phyloP scores from a whole-genome alignment of 495 filamentous ascomycete genomes.

The Pseudomonodictys pantanalensis region DNA sequence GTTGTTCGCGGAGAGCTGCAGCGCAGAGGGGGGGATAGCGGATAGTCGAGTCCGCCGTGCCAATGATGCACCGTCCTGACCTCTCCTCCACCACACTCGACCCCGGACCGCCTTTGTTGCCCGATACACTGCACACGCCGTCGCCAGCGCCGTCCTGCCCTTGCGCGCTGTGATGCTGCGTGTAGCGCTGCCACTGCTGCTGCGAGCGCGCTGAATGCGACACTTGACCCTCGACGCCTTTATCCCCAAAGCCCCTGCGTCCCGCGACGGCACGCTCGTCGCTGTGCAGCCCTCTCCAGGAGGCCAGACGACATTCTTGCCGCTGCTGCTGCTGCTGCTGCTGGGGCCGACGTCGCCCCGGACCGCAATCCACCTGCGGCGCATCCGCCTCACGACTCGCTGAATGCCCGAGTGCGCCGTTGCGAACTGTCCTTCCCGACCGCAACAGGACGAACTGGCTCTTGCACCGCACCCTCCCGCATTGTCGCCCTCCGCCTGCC shows the following conservation, averaged over 20 bases:
- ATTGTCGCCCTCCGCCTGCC: not conserved
- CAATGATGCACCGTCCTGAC: not conserved
- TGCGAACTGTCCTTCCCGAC: too few relatives aligned
- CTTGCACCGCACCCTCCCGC: not conserved
- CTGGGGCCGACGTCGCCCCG: not conserved
- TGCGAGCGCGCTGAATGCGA: slow-evolving; percentile 28
- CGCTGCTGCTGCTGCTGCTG: too few relatives aligned
- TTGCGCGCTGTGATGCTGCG: slow-evolving; percentile 22
- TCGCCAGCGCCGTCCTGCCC: not conserved
- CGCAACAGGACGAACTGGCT: not conserved
- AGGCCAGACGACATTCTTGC: not conserved
- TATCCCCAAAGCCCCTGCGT: not conserved
- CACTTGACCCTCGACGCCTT: slow-evolving; percentile 30
- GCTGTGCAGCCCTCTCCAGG: not conserved
- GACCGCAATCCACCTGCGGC: not conserved
- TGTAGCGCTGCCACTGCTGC: not conserved
- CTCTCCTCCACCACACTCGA: not conserved
- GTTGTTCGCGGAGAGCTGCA: not conserved
- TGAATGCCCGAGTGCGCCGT: too few relatives aligned
- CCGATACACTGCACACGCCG: not conserved
- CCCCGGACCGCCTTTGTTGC: slow-evolving; percentile 1
- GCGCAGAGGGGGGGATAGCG: too few relatives aligned
- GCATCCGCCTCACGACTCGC: too few relatives aligned
- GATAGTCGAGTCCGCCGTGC: not conserved
- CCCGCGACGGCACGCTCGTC: slow-evolving; percentile 1